Base-by-base conservation (phyloP, 169 alveolate genomes). In the Amoebophrya sp. region DNA sequence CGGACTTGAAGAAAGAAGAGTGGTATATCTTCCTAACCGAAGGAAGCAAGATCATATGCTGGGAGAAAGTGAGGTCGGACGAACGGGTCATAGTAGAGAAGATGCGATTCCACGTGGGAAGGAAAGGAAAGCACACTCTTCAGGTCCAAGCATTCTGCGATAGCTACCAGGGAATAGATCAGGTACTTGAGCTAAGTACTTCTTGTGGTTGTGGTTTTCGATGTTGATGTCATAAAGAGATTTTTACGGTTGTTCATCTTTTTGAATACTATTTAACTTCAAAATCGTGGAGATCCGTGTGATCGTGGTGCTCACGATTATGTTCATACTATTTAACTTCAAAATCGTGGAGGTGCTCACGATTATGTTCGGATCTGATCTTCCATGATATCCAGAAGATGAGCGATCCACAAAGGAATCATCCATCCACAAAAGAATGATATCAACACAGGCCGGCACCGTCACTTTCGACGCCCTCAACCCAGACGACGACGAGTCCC, bases 1-100 rank as follows among this genome's bases (percentile, higher is more conserved):
- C 97, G 12, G 94, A 94, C 90, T 95, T 95, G 23, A 96, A 96
- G 92, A 95, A 95, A 78, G 98, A 96, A 92, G 97, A 96, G 91
- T 96, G 97, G 97, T 95, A 95, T 36, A 65, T 65, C 33, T 65
- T 65, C 33, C 26, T 65, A 36, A 6, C 18, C 33, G 91, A 40
- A 76, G n/a, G n/a, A 29, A 65, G 33, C 36, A 65, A 65, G 26
- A 65, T 65, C 12, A 65, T 65, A 1, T 65, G 83, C 83, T 26
- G n/a, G 39, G 83, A 89, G 91, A 40, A 41, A 34, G 24, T 39
- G 2, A 38, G 91, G 29, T 38, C 91, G 36, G 77, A 39, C n/a
- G 91, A 89, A 76, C 6, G 53, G 91, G 55, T 39, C 12, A 41
- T 40, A 1, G 36, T 3, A 1, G 91, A 39, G 24, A 89, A 89